Conservation (phyloP, 352 stramenopile species). For the Globisporangium nagaii region DNA sequence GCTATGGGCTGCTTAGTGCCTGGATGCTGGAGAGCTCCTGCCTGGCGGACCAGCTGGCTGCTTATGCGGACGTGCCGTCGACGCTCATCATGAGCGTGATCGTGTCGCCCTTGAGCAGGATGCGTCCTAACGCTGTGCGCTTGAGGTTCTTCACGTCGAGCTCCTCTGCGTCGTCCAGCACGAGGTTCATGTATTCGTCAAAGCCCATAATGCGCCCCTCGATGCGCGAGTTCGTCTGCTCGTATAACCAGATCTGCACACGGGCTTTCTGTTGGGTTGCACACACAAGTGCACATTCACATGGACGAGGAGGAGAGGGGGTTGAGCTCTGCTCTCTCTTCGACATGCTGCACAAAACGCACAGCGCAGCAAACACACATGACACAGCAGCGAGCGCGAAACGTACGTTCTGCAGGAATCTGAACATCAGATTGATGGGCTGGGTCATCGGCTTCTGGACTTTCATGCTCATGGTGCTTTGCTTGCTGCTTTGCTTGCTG, state of each 20-base stretch:
- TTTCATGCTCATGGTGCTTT: constrained; percentile 84
- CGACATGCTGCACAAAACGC: too few relatives aligned
- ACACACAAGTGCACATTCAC: constrained; percentile 2
- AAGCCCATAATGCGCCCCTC: constrained; percentile 99
- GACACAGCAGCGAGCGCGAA: background rate
- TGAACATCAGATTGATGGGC: constrained; percentile 99
- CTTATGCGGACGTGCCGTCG: constrained; percentile 32
- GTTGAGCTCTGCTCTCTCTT: background rate
- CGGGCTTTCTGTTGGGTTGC: constrained; percentile 80
- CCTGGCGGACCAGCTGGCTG: too few relatives aligned
- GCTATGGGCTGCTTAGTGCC: background rate
- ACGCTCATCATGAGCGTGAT: constrained; percentile 98
- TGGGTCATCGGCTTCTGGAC: constrained; percentile 99
- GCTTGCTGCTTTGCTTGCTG: constrained; percentile 3
- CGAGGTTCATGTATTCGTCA: constrained; percentile 99
- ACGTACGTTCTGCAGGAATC: constrained; percentile 95
- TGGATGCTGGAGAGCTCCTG: too few relatives aligned
- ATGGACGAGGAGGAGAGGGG: background rate
- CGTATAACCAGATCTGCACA: constrained; percentile 99
- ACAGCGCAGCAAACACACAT: background rate
- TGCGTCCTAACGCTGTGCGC: constrained; percentile 92
- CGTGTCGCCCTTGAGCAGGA: constrained; percentile 99
- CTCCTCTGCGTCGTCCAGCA: constrained; percentile 98
- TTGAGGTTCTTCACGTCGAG: constrained; percentile 94
- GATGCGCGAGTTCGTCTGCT: constrained; percentile 97